phyloP scores from a whole-genome alignment of 2,329 filamentous ascomycete species.

The Pseudogymnoascus sp. region DNA sequence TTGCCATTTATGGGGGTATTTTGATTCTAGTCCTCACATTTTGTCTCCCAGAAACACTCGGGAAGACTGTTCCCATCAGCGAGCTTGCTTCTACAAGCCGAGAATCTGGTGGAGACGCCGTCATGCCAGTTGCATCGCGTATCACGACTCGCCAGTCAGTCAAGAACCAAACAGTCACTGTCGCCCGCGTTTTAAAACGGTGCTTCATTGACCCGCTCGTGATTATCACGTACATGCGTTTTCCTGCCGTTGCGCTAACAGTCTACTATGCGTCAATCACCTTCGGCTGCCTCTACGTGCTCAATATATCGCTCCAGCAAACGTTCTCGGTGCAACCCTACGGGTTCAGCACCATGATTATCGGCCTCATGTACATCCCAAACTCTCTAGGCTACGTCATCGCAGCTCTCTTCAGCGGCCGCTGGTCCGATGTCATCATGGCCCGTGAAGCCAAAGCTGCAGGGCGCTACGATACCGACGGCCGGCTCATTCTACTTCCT shows the following conservation, averaged over 20 bases:
- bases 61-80: background rate
- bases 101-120: conserved; percentile 14
- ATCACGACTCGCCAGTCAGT: conserved; percentile 56
- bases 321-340: conserved; percentile 61
- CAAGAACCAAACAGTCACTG: conserved; percentile 45
- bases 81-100: background rate
- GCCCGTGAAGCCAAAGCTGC: conserved; percentile 62
- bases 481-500: conserved; percentile 58
- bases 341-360: conserved; percentile 54
- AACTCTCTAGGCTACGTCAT: conserved; percentile 64
- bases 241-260: conserved; percentile 63
- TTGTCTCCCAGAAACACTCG: conserved; percentile 56
- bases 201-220: conserved; percentile 63
- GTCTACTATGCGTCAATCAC: conserved; percentile 68
- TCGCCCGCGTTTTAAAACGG: conserved; percentile 45
- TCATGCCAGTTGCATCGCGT: conserved; percentile 32
- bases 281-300: conserved; percentile 64
- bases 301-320: conserved; percentile 68
- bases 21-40: conserved; percentile 49
- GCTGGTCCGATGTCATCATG: conserved; percentile 78
- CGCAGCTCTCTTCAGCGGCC: conserved; percentile 59
- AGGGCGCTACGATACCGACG: conserved; percentile 56
- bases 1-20: conserved; percentile 58
- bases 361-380: conserved; percentile 72
- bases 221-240: conserved; percentile 62